Base-by-base conservation (phyloP, 805 yeast species). In the Candida cerambycidarum region DNA sequence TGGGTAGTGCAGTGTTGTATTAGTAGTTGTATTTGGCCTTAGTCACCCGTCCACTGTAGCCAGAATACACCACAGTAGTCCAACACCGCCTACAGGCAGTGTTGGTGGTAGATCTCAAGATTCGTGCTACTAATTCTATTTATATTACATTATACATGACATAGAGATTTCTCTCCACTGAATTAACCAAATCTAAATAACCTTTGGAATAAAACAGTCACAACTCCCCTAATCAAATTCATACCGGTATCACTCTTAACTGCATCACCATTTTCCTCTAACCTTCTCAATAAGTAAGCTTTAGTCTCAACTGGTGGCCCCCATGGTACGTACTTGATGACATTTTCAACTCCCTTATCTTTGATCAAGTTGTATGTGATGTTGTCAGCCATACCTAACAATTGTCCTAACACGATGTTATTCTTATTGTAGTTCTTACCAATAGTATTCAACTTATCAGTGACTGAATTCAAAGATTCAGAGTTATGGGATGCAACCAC, bases 241-340 rank as follows among this genome's bases (percentile, higher is more conserved):
- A 80, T 76, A n/a, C 95, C 93, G 50, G 82, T 83, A 62, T 85
- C 93, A 43, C 75, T 75, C 70, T 92, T 82, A 5, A 88, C 95
- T 8, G 96, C 95, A 64, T 90, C 97, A 17, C 97, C 97, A 59
- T 90, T 90, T 69, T 90, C 98, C 69, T 90, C 97, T 48, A 90
- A 72, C 68, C 98, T 80, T 72, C 98, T 82, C 48, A 83, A 71
- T 47, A 90, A 68, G 60, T 90, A 90, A 54, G 88, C 96, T 69
- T 87, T 89, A 45, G 97, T 89, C 67, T 92, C 97, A 53, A 80
- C 67, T 43, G 96, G 95, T 25, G 97, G 97, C 8, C 97, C 97
- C 97, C 97, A 90, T 13, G 97, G 95, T 48, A 90, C 97, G 61
- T 92, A 90, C 68, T 92, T 92, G 67, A 92, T 83, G 41, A 90